A percentile compares a stretch with the other conserved stretches of the same genome.
Evolutionary conservation across 169 alveolate genomes (phyloP).

Genomic region (Plasmodium malariae): DNA sequence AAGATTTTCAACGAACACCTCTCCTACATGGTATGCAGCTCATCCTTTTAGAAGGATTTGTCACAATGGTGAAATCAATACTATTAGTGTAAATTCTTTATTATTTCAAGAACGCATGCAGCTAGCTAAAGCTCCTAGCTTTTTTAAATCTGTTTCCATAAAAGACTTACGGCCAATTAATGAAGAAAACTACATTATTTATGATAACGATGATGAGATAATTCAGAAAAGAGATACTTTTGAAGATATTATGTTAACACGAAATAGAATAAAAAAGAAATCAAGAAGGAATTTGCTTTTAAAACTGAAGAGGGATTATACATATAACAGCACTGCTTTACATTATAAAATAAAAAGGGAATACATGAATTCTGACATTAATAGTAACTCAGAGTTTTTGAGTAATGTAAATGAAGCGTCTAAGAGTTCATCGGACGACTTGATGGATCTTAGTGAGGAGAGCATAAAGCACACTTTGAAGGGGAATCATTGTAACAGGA

Average conservation of each 20-base stretch:
- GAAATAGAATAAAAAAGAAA: slow-evolving; percentile 75
- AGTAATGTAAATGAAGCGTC: slow-evolving; percentile 47
- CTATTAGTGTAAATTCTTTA: slow-evolving; percentile 77
- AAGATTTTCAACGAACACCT: slow-evolving; percentile 73
- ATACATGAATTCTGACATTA: slow-evolving; percentile 65
- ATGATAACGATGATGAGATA: slow-evolving; percentile 77
- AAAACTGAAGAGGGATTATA: slow-evolving; percentile 63
- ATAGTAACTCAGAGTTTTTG: slow-evolving; percentile 71
- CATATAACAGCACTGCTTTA: slow-evolving; percentile 64
- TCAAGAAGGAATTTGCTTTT: slow-evolving; percentile 70
- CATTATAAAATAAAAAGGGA: slow-evolving; percentile 74
- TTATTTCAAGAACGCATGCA: slow-evolving; percentile 66
- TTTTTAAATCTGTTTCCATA: slow-evolving; percentile 60
- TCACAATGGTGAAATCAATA: slow-evolving; percentile 80
- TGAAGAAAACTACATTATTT: slow-evolving; percentile 73
- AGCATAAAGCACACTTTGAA: not conserved
- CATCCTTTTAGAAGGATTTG: slow-evolving; percentile 77
- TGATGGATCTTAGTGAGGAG: slow-evolving; percentile 7
- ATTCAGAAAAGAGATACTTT: slow-evolving; percentile 72
- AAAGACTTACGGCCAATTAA: slow-evolving; percentile 73
- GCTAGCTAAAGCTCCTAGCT: slow-evolving; percentile 57
- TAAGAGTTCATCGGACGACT: slow-evolving; percentile 43
- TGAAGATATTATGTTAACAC: slow-evolving; percentile 77
- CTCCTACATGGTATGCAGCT: slow-evolving; percentile 79
- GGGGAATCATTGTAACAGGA: slow-evolving; percentile 15